Evolutionary conservation across 2,329 filamentous ascomycete species (phyloP).

Genomic region (Harringtonia aguacate): DNA sequence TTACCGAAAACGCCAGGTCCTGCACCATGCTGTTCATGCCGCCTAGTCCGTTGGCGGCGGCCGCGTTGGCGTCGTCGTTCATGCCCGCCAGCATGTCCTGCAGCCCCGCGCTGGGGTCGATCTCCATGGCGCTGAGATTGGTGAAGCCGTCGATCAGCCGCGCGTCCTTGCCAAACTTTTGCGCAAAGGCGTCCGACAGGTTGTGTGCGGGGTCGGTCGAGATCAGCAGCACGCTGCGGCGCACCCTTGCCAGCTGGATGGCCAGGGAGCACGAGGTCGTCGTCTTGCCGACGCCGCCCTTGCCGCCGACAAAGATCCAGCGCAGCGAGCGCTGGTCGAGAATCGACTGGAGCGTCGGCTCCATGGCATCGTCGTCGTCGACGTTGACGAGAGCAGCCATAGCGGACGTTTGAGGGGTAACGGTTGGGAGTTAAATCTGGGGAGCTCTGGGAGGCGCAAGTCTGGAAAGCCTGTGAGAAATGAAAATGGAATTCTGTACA

Average conservation of each 20-base stretch:
- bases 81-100: constrained; percentile 79
- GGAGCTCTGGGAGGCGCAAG: too few relatives aligned
- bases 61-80: constrained; percentile 49
- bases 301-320: constrained; percentile 98
- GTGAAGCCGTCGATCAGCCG: constrained; percentile 83
- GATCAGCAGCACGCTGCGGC: constrained; percentile 93
- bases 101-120: constrained; percentile 95
- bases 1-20: constrained; percentile 92
- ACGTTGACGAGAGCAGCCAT: constrained; percentile 30
- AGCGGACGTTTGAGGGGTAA: too few relatives aligned
- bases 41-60: constrained; percentile 51
- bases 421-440: too few relatives aligned
- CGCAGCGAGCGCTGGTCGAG: constrained; percentile 90
- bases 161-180: constrained; percentile 99
- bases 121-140: constrained; percentile 97
- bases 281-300: constrained; percentile 97
- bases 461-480: too few relatives aligned
- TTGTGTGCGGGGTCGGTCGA: constrained; percentile 98
- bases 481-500: too few relatives aligned
- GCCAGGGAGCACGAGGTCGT: constrained; percentile 98
- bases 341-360: constrained; percentile 87
- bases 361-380: constrained; percentile 65
- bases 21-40: constrained; percentile 95
- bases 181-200: constrained; percentile 91
- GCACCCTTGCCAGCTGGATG: constrained; percentile 90